A percentile compares a stretch with the other conserved stretches of the same genome.
Evolutionary conservation across 495 filamentous ascomycete genomes (phyloP).

Genomic region (Aspergillus asperescens): DNA sequence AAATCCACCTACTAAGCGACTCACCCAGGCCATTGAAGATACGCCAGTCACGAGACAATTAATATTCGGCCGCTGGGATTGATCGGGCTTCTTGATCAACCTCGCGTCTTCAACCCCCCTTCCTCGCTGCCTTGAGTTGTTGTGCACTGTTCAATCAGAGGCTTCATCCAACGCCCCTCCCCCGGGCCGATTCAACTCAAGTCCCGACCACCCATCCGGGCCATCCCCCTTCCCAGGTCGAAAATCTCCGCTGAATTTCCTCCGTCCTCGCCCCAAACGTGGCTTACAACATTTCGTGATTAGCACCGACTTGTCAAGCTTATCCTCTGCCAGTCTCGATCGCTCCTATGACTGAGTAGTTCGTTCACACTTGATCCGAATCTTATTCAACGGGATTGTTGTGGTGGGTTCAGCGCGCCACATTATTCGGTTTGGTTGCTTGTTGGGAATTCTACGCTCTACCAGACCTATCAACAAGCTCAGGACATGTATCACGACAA

Average conservation of each 20-base stretch:
- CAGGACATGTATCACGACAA: constrained; percentile 60
- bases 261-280: neutral
- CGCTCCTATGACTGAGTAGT: constrained; percentile 37
- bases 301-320: neutral
- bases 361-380: constrained; percentile 16
- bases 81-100: neutral
- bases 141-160: constrained; percentile 3
- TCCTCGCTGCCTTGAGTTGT: constrained; percentile 17
- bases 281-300: constrained; percentile 1
- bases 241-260: constrained; percentile 3
- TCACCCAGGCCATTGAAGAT: constrained; percentile 23
- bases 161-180: constrained; percentile 10
- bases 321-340: constrained; percentile 17
- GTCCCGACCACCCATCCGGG: neutral
- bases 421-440: constrained; percentile 36
- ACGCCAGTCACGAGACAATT: constrained; percentile 22
- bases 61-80: constrained; percentile 18
- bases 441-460: constrained; percentile 25
- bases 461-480: constrained; percentile 55
- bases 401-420: constrained; percentile 41
- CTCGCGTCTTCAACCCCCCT: constrained; percentile 5
- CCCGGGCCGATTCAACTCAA: constrained; percentile 16
- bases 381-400: constrained; percentile 35
- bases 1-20: constrained; percentile 19
- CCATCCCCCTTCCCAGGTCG: constrained; percentile 3